A percentile compares a stretch with the other conserved stretches of the same genome.
These are phyloP conservation scores for Colletotrichum kahawae DNA, from an alignment of 2,329 filamentous ascomycete species.

Conservation along the genomic window DNA sequence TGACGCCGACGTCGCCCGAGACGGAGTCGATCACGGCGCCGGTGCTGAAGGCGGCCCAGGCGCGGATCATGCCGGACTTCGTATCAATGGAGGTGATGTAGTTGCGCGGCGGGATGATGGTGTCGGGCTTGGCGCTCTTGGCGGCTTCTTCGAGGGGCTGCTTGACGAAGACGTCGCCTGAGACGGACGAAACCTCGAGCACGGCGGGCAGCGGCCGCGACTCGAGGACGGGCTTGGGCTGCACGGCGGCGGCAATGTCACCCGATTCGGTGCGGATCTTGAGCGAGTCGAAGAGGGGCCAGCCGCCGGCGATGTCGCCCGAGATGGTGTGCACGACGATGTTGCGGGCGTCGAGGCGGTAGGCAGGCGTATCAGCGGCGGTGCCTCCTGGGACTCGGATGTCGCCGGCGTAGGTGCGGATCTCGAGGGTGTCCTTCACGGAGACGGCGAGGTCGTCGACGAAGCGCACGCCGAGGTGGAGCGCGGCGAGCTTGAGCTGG, in stretches of 20 bases:
- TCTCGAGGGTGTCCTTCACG: constrained; percentile 28
- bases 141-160: constrained; percentile 41
- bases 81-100: constrained; percentile 51
- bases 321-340: constrained; percentile 48
- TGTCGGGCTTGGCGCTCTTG: constrained; percentile 22
- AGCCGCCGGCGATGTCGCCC: constrained; percentile 51
- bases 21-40: constrained; percentile 39
- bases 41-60: constrained; percentile 44
- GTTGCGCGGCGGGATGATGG: constrained; percentile 47
- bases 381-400: constrained; percentile 36
- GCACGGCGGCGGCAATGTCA: constrained; percentile 42
- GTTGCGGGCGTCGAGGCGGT: constrained; percentile 46
- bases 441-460: constrained; percentile 43
- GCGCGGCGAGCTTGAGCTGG: constrained; percentile 37
- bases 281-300: constrained; percentile 56
- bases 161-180: constrained; percentile 45
- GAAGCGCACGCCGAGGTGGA: constrained; percentile 46
- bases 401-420: constrained; percentile 43
- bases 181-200: constrained; percentile 46
- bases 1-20: constrained; percentile 45
- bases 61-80: constrained; percentile 48
- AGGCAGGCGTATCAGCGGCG: constrained; percentile 31
- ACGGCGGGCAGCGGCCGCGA: constrained; percentile 41
- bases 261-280: constrained; percentile 50
- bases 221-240: constrained; percentile 42